These are phyloP conservation scores for Exobasidium cylindrosporum DNA, from an alignment of 1,284 basidiomycete genomes.

Conservation along the genomic window DNA sequence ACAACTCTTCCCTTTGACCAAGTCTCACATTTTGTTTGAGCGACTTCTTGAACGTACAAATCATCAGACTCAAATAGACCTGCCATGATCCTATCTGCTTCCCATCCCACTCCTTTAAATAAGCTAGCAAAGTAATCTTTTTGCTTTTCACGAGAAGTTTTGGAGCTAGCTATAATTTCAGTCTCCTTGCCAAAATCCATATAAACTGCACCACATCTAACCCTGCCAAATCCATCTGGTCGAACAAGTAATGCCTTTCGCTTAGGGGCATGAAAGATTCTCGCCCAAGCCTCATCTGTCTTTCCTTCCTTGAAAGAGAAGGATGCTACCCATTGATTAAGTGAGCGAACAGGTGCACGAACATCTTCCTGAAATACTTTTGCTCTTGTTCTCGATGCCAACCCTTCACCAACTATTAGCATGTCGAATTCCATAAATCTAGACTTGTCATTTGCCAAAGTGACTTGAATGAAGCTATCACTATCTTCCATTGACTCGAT, in stretches of 20 bases:
- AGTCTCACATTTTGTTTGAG: constrained; percentile 26
- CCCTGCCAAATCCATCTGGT: constrained; percentile 28
- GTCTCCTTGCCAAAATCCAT: constrained; percentile 15
- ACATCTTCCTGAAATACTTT: background rate
- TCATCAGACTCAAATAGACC: constrained; percentile 22
- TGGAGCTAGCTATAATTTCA: constrained; percentile 15
- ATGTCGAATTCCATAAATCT: constrained; percentile 30
- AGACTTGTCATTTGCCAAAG: constrained; percentile 18
- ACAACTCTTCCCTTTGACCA: constrained; percentile 31
- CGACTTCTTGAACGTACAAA: constrained; percentile 28
- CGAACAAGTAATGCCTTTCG: constrained; percentile 17
- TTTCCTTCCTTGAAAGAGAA: too few relatives aligned
- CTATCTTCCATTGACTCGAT: constrained; percentile 21
- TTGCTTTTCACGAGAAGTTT: constrained; percentile 19
- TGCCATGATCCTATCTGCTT: constrained; percentile 19
- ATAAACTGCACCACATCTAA: constrained; percentile 8
- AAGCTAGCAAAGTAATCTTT: too few relatives aligned
- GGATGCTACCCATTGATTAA: background rate
- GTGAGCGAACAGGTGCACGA: background rate
- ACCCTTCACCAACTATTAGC: constrained; percentile 16
- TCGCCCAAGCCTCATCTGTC: constrained; percentile 22
- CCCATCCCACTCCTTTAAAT: constrained; percentile 23
- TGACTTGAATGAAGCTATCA: constrained; percentile 15
- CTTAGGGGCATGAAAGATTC: constrained; percentile 18
- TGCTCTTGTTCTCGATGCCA: background rate